phyloP scores from a whole-genome alignment of 2,329 filamentous ascomycete species.

The Aspergillus fumigatus region DNA sequence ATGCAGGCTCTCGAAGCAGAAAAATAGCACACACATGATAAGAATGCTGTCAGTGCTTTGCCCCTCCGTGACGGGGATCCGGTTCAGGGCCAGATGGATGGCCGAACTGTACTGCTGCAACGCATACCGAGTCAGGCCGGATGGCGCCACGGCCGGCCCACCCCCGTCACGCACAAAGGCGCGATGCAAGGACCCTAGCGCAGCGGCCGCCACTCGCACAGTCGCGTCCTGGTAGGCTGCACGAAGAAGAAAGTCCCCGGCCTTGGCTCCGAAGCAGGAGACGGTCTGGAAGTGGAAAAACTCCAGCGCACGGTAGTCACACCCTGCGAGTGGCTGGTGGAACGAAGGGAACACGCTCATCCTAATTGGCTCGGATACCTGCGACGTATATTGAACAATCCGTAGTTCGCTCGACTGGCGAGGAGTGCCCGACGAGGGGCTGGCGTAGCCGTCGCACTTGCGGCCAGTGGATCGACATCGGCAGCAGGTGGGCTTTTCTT shows the following conservation, averaged over 20 bases:
- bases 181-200: slow-evolving; percentile 47
- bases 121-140: slow-evolving; percentile 30
- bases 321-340: slow-evolving; percentile 20
- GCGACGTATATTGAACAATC: slow-evolving; percentile 19
- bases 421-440: slow-evolving; percentile 12
- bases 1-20: slow-evolving; percentile 53
- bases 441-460: slow-evolving; percentile 51
- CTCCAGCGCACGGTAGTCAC: slow-evolving; percentile 35
- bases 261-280: slow-evolving; percentile 40
- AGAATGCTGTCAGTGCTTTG: slow-evolving; percentile 34
- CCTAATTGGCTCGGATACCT: slow-evolving; percentile 6
- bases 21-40: slow-evolving; percentile 49
- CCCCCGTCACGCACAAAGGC: slow-evolving; percentile 11
- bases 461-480: slow-evolving; percentile 54
- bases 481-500: slow-evolving; percentile 50
- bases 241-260: slow-evolving; percentile 43
- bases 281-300: slow-evolving; percentile 42
- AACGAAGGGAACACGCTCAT: slow-evolving; percentile 12
- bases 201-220: slow-evolving; percentile 46
- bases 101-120: slow-evolving; percentile 47
- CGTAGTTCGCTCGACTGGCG: slow-evolving; percentile 12
- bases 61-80: slow-evolving; percentile 32
- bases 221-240: slow-evolving; percentile 44
- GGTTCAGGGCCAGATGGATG: slow-evolving; percentile 36
- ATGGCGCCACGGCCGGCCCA: background rate